Percentiles rank a stretch among this genome's conserved stretches.
Conservation (phyloP, 2,329 filamentous ascomycete genomes). For the Xylariaceae sp. region DNA sequence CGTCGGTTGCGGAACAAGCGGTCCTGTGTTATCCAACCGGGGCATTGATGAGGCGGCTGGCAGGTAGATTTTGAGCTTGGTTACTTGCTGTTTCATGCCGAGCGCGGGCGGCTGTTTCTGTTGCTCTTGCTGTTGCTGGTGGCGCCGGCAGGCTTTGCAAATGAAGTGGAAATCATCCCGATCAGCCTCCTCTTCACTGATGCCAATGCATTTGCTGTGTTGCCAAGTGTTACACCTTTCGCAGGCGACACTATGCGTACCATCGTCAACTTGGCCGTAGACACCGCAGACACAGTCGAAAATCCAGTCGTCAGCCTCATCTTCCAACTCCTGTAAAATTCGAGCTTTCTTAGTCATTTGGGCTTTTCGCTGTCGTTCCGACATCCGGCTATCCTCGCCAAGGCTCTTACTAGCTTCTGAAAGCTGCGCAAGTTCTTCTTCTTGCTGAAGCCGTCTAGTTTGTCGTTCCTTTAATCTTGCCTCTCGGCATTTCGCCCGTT, state of each 20-base stretch:
- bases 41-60: constrained; percentile 26
- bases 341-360: constrained; percentile 77
- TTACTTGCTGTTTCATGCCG: constrained; percentile 53
- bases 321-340: constrained; percentile 66
- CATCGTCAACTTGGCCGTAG: constrained; percentile 90
- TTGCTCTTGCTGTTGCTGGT: too few relatives aligned
- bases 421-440: constrained; percentile 75
- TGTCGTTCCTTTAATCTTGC: constrained; percentile 83
- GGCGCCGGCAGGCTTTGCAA: constrained; percentile 72
- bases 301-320: constrained; percentile 77
- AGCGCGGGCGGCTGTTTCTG: constrained; percentile 50
- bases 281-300: constrained; percentile 93
- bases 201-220: constrained; percentile 85
- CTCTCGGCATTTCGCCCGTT: constrained; percentile 77
- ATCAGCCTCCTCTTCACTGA: constrained; percentile 75
- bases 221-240: constrained; percentile 96
- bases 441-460: constrained; percentile 72
- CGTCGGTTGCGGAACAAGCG: constrained; percentile 18
- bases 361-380: constrained; percentile 73
- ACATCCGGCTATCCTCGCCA: constrained; percentile 58
- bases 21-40: constrained; percentile 24
- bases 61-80: constrained; percentile 51
- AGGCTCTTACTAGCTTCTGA: constrained; percentile 68
- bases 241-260: constrained; percentile 88
- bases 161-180: constrained; percentile 82